Percentiles rank a stretch among this genome's conserved stretches.
Conservation (phyloP, 768 basidiomycete species). For the Hygrocybe coccinea region DNA sequence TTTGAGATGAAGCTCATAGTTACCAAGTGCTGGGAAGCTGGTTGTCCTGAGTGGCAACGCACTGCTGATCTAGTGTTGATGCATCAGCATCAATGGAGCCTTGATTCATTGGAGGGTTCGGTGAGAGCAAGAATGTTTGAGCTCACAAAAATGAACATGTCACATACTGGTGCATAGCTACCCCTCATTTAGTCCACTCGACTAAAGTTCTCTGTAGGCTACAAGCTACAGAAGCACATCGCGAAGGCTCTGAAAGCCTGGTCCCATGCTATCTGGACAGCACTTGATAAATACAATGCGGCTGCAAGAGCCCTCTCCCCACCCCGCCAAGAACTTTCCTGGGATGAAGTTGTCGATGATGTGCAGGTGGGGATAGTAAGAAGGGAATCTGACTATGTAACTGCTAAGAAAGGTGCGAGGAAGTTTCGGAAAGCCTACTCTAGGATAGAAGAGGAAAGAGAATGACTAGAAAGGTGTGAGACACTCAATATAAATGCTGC, state of each 20-base stretch:
- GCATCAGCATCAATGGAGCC: constrained; percentile 11
- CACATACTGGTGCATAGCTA: constrained; percentile 23
- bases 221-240: constrained; percentile 27
- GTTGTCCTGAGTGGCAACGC: constrained; percentile 8
- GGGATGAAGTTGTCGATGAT: constrained; percentile 27
- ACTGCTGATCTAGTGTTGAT: constrained; percentile 9
- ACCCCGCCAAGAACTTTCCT: constrained; percentile 13
- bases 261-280: constrained; percentile 21
- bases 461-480: no score
- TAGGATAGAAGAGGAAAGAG: no score
- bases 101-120: constrained; percentile 21
- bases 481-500: no score
- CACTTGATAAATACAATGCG: constrained; percentile 22
- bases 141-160: constrained; percentile 19
- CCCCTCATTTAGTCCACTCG: not conserved
- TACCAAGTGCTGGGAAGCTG: not conserved
- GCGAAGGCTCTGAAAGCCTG: constrained; percentile 18
- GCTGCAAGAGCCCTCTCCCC: constrained; percentile 18
- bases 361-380: no score
- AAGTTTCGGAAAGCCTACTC: no score
- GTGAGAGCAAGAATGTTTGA: constrained; percentile 22
- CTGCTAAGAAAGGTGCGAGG: no score
- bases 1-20: not conserved
- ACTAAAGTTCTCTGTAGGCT: constrained; percentile 17
- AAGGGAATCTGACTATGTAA: no score